Percentiles rank a stretch among this genome's conserved stretches.
phyloP scores from a whole-genome alignment of 2,329 filamentous ascomycete species.

The Magnaporthiopsis incrustans region DNA sequence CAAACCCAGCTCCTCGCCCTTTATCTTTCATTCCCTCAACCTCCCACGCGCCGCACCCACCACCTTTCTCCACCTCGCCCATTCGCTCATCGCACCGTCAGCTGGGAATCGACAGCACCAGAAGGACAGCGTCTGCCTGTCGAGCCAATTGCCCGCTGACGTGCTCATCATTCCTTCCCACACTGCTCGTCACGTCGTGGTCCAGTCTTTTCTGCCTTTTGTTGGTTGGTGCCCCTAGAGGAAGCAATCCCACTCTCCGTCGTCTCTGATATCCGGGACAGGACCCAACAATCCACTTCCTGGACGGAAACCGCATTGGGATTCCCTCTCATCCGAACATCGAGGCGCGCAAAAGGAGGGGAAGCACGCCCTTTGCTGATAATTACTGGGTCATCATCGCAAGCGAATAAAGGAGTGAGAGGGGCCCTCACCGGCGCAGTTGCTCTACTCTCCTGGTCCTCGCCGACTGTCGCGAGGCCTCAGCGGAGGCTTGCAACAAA shows the following conservation, averaged over 20 bases:
- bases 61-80: background rate
- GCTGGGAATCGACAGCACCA: background rate
- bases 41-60: constrained; percentile 3
- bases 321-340: background rate
- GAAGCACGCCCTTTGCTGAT: background rate
- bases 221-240: constrained; percentile 2
- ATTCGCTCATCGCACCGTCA: background rate
- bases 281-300: background rate
- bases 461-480: background rate
- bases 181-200: background rate
- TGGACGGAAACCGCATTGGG: background rate
- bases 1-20: background rate
- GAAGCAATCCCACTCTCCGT: background rate
- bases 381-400: background rate
- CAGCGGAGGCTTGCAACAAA: background rate
- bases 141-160: background rate
- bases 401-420: background rate
- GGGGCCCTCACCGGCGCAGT: background rate
- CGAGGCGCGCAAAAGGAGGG: background rate
- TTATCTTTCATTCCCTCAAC: background rate
- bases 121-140: background rate
- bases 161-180: background rate
- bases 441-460: background rate
- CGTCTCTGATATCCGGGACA: background rate
- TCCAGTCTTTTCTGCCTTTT: constrained; percentile 3